Conservation (phyloP, 2,329 filamentous ascomycete genomes). For the Fusarium temperatum region DNA sequence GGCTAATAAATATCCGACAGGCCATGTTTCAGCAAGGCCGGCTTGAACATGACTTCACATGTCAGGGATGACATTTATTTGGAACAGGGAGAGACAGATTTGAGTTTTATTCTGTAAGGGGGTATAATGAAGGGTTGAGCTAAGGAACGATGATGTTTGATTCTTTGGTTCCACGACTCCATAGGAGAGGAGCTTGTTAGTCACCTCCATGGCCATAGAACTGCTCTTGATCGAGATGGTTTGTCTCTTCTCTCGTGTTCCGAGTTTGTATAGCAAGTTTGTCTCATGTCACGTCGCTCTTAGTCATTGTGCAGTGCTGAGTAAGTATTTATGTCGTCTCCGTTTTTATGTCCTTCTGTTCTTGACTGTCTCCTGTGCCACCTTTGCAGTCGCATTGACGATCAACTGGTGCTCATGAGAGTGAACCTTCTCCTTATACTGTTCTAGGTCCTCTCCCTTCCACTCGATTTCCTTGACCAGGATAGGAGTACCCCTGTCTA, state of each 20-base stretch:
- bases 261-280: background rate
- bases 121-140: background rate
- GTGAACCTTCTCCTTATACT: slow-evolving; percentile 79
- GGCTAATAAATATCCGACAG: slow-evolving; percentile 24
- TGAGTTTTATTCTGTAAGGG: background rate
- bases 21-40: slow-evolving; percentile 11
- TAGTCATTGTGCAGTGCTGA: background rate
- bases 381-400: slow-evolving; percentile 73
- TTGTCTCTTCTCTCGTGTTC: background rate
- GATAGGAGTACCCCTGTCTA: slow-evolving; percentile 82
- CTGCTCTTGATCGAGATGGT: background rate
- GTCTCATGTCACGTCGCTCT: background rate
- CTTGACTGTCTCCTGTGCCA: slow-evolving; percentile 52
- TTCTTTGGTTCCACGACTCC: background rate
- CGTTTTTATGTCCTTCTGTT: slow-evolving; percentile 6
- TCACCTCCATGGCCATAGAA: background rate
- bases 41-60: background rate
- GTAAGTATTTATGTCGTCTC: background rate
- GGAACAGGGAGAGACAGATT: background rate
- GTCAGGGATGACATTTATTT: background rate
- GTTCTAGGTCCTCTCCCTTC: slow-evolving; percentile 69
- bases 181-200: background rate
- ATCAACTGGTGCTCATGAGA: slow-evolving; percentile 79
- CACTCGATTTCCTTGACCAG: slow-evolving; percentile 74
- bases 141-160: background rate